phyloP scores from a whole-genome alignment of 345 rosid species.

The Barbarea vulgaris region DNA sequence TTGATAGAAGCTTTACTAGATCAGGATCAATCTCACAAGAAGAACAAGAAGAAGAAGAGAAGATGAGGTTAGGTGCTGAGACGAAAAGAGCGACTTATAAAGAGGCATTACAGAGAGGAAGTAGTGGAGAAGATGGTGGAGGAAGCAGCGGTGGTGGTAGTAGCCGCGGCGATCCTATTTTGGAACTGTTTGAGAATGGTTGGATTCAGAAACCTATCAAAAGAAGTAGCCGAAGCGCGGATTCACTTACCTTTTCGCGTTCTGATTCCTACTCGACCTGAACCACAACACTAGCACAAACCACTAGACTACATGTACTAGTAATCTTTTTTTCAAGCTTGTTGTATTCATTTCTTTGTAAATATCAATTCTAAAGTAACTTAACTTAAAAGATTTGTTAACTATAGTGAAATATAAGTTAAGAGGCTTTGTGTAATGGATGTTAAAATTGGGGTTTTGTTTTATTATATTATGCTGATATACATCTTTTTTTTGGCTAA shows the following conservation, averaged over 20 bases:
- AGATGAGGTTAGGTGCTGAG: not conserved
- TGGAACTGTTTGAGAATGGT: constrained; percentile 58
- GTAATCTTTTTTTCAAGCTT: not conserved
- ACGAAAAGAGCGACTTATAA: constrained; percentile 45
- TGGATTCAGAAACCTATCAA: constrained; percentile 51
- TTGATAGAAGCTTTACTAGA: constrained; percentile 44
- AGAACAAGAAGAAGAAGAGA: constrained; percentile 13
- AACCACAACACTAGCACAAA: not conserved
- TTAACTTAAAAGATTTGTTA: not conserved
- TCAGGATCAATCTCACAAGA: constrained; percentile 27
- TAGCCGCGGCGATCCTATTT: constrained; percentile 41
- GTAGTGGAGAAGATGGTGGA: constrained; percentile 31
- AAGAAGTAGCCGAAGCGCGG: constrained; percentile 22
- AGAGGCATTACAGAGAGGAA: constrained; percentile 58
- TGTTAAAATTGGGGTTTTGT: constrained; percentile 1
- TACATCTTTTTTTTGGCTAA: constrained; percentile 25
- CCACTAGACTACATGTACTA: not conserved
- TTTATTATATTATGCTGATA: constrained; percentile 25
- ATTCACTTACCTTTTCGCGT: constrained; percentile 27
- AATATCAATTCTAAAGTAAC: constrained; percentile 7
- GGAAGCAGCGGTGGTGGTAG: constrained; percentile 22
- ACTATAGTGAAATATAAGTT: not conserved
- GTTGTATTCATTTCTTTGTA: not conserved
- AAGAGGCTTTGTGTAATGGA: not conserved
- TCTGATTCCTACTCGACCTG: constrained; percentile 30